Evolutionary conservation across 306 rosid genomes (phyloP).

Genomic region (Prunus mongolica): DNA sequence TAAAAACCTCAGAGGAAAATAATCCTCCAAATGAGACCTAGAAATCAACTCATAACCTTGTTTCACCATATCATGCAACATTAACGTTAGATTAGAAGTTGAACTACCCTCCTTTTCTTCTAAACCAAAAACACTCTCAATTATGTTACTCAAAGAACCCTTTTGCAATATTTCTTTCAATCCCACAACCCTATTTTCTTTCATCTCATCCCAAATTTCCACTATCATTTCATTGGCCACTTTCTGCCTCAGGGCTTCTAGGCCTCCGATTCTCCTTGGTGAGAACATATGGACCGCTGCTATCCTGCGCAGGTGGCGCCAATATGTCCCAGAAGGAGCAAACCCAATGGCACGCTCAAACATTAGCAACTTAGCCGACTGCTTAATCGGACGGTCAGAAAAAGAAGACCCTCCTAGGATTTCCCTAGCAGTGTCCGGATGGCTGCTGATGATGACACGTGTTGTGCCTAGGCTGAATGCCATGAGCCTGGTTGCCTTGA

Average conservation of each 20-base stretch:
- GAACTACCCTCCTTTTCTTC: constrained; percentile 7
- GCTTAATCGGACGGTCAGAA: constrained; percentile 77
- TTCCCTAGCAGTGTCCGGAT: constrained; percentile 80
- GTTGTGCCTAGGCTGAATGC: constrained; percentile 64
- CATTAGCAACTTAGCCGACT: constrained; percentile 66
- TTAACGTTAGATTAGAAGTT: background rate
- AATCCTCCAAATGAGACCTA: constrained; percentile 63
- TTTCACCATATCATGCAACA: constrained; percentile 45
- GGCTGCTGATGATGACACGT: constrained; percentile 64
- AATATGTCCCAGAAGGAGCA: constrained; percentile 65
- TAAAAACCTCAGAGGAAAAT: constrained; percentile 57
- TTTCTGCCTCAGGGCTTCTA: constrained; percentile 44
- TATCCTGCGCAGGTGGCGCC: constrained; percentile 69
- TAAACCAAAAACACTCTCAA: constrained; percentile 61
- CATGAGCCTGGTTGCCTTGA: constrained; percentile 63
- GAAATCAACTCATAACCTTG: constrained; percentile 77
- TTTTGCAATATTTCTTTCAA: constrained; percentile 49
- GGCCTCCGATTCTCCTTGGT: constrained; percentile 50
- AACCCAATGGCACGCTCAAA: constrained; percentile 94
- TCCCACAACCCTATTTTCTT: constrained; percentile 45
- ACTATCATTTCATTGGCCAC: constrained; percentile 51
- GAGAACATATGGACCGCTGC: constrained; percentile 71
- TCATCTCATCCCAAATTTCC: constrained; percentile 33
- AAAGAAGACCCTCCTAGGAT: constrained; percentile 58
- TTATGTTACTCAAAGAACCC: constrained; percentile 59